phyloP scores from a whole-genome alignment of 495 filamentous ascomycete species.

The Jackrogersella minutella region DNA sequence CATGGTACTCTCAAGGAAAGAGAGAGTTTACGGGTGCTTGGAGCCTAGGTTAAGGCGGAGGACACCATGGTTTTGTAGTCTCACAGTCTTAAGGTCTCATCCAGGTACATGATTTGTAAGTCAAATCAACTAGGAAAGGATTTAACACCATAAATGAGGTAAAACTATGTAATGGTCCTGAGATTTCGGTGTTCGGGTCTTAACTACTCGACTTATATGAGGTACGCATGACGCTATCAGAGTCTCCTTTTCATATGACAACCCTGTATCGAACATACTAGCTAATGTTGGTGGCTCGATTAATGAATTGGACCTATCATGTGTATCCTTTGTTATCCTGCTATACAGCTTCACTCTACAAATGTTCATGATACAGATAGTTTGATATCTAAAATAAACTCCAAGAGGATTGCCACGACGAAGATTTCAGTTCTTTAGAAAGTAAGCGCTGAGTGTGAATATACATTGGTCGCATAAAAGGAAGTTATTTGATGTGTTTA shows the following conservation, averaged over 20 bases:
- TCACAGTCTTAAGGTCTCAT: too few relatives aligned
- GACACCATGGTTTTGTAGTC: neutral
- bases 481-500: too few relatives aligned
- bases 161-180: neutral
- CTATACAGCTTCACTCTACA: too few relatives aligned
- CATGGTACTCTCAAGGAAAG: neutral
- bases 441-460: too few relatives aligned
- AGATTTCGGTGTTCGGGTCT: neutral
- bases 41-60: constrained; percentile 6
- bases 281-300: neutral
- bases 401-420: too few relatives aligned
- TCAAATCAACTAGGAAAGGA: too few relatives aligned
- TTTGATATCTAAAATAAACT: too few relatives aligned
- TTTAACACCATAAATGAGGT: too few relatives aligned
- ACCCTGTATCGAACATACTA: neutral
- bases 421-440: too few relatives aligned
- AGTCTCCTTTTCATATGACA: neutral
- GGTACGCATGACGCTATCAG: neutral
- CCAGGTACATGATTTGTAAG: too few relatives aligned
- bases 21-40: constrained; percentile 3
- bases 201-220: neutral
- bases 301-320: neutral
- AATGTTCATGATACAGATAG: too few relatives aligned
- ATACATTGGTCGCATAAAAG: too few relatives aligned
- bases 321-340: neutral